Base-by-base conservation (phyloP, 129 eudicot genomes). In the Oenanthe sinensis region DNA sequence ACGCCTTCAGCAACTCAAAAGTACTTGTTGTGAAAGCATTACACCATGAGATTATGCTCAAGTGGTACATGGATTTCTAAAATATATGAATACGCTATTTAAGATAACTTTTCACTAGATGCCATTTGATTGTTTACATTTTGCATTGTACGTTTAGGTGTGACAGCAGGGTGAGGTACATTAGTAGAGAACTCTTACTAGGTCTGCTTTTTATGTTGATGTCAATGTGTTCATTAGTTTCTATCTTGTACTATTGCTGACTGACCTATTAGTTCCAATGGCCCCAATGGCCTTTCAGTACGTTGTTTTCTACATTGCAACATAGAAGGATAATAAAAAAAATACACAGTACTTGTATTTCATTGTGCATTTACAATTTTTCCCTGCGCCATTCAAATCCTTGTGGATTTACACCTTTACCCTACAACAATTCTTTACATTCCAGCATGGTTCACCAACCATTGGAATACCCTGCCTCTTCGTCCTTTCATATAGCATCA, bases 1-100 rank as follows among this genome's bases (percentile, higher is more conserved):
- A 89, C 97, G 4, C 97, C 97, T 85, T 83, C 95, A 46, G 36
- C 86, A 75, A 76, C 83, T 71, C 81, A 75, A 54, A 71, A 82
- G 55, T 83, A 50, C 75, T 77, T 55, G 24, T 11, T 77, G 9
- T 69, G 72, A 48, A 84, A 84, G 77, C 85, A 73, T 63, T 49
- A 72, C 81, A 39, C 87, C 76, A 52, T 85, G 79, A 81, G 68
- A 77, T 76, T 43, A 62, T 5, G 68, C 74, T 17, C 44, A 50
- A 81, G 52, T 45, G 63, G 71, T 78, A 22, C 43, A 77, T 76
- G 63, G 40, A 70, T 46, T 68, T 28, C 75, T 44, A 3, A 49
- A 68, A 46, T 60, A 1, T 63, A 5, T 7, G 2, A 15, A 28
- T 28, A 19, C 46, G n/a, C 74, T 45, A 16, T 45, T 45, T 3